phyloP scores from a whole-genome alignment of 495 filamentous ascomycete genomes.

The Aspergillus sclerotioniger region DNA sequence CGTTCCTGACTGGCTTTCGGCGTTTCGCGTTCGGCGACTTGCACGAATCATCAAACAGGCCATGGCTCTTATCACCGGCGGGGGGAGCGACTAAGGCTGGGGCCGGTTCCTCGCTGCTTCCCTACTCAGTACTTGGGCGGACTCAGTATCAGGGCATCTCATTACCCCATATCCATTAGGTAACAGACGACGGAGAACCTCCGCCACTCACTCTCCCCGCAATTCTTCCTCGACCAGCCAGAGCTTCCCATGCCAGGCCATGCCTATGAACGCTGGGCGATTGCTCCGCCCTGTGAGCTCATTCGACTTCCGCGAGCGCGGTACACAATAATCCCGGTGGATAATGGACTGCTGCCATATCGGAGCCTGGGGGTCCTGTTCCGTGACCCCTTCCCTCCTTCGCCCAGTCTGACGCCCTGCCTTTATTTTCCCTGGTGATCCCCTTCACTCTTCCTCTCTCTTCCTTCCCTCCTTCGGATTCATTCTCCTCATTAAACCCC shows the following conservation, averaged over 20 bases:
- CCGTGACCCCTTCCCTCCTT: background rate
- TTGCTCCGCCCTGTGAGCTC: too few relatives aligned
- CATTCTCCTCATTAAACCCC: background rate
- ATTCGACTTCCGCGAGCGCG: too few relatives aligned
- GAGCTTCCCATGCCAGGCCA: too few relatives aligned
- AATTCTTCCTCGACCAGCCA: background rate
- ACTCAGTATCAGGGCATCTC: background rate
- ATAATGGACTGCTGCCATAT: too few relatives aligned
- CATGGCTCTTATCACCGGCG: background rate
- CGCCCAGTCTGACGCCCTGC: background rate
- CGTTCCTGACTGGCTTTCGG: constrained; percentile 11
- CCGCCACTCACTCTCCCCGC: constrained; percentile 10
- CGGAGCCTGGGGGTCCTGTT: background rate
- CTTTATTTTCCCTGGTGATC: background rate
- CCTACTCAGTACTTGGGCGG: background rate
- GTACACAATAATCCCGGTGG: too few relatives aligned
- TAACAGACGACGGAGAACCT: constrained; percentile 11
- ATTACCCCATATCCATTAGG: constrained; percentile 32
- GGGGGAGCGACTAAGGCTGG: background rate
- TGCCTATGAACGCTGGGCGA: too few relatives aligned
- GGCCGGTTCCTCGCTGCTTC: background rate
- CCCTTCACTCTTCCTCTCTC: background rate
- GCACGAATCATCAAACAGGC: constrained; percentile 3
- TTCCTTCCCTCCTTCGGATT: constrained; percentile 4
- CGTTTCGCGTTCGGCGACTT: constrained; percentile 5